Conservation (phyloP, 2,329 filamentous ascomycete species). For the Herpotrichia juniperi region DNA sequence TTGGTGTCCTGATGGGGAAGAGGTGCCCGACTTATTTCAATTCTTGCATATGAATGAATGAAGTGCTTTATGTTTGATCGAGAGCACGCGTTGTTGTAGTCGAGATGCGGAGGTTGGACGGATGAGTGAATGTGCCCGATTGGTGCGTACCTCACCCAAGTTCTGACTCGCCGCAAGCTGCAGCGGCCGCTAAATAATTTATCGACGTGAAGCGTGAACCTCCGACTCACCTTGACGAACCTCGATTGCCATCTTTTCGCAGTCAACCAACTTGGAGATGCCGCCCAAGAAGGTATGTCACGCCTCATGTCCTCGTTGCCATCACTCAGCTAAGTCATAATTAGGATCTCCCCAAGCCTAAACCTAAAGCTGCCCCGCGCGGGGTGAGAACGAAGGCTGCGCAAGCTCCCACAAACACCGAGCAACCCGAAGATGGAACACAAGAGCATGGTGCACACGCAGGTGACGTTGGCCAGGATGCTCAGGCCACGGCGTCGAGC, state of each 20-base stretch:
- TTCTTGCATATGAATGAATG: too few relatives aligned
- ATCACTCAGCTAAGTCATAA: conserved; percentile 12
- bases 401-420: conserved; percentile 13
- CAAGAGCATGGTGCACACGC: neutral
- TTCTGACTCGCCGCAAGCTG: conserved; percentile 2
- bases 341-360: conserved; percentile 34
- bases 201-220: neutral
- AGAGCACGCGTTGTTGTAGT: too few relatives aligned
- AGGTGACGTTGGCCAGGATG: neutral
- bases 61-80: too few relatives aligned
- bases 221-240: neutral
- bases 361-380: conserved; percentile 38
- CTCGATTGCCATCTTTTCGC: neutral
- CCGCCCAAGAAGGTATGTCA: conserved; percentile 36
- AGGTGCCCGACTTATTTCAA: too few relatives aligned
- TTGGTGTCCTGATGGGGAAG: too few relatives aligned
- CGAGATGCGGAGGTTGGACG: too few relatives aligned
- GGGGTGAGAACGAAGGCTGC: conserved; percentile 33
- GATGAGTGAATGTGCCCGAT: neutral
- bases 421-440: conserved; percentile 2
- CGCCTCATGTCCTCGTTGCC: neutral
- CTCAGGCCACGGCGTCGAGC: conserved; percentile 10
- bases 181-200: conserved; percentile 10
- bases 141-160: neutral
- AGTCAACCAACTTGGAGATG: conserved; percentile 25